These are phyloP conservation scores for Coleophoma crateriformis DNA, from an alignment of 2,329 filamentous ascomycete genomes.

Conservation along the genomic window DNA sequence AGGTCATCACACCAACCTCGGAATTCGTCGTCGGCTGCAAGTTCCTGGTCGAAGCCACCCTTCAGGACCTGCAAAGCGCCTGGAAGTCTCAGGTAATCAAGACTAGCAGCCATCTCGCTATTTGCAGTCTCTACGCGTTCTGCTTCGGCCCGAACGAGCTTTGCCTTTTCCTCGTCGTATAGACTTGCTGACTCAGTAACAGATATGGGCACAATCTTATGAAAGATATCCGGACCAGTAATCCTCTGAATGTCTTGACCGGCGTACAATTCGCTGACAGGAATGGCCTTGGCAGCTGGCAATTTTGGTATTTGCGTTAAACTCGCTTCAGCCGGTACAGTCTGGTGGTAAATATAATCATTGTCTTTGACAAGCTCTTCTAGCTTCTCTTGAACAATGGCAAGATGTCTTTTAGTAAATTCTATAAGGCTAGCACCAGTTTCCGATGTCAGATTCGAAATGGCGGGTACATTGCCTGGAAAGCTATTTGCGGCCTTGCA, in stretches of 20 bases:
- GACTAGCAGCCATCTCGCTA: slow-evolving; percentile 88
- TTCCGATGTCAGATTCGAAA: slow-evolving; percentile 78
- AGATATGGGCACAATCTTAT: slow-evolving; percentile 91
- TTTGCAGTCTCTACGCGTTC: slow-evolving; percentile 91
- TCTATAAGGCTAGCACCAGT: slow-evolving; percentile 70
- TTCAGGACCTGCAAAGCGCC: slow-evolving; percentile 87
- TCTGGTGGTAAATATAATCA: slow-evolving; percentile 96
- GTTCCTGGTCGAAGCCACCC: slow-evolving; percentile 85
- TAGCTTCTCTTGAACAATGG: slow-evolving; percentile 76
- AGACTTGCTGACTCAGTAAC: slow-evolving; percentile 95
- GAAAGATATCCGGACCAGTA: slow-evolving; percentile 93
- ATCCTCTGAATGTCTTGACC: slow-evolving; percentile 96
- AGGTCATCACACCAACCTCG: slow-evolving; percentile 91
- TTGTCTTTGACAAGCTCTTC: slow-evolving; percentile 81
- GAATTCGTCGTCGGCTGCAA: slow-evolving; percentile 86
- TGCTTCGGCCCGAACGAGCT: slow-evolving; percentile 86
- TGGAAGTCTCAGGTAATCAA: slow-evolving; percentile 89
- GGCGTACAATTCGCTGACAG: slow-evolving; percentile 92
- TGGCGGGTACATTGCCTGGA: slow-evolving; percentile 71
- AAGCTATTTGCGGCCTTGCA: slow-evolving; percentile 72
- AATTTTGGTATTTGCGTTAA: slow-evolving; percentile 81
- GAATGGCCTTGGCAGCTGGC: slow-evolving; percentile 93
- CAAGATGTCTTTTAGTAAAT: slow-evolving; percentile 75
- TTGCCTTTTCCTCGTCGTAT: slow-evolving; percentile 98
- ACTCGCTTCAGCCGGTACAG: slow-evolving; percentile 78